A percentile compares a stretch with the other conserved stretches of the same genome.
phyloP scores from a whole-genome alignment of 768 basidiomycete species.

The Symmetrospora coprosmae region DNA sequence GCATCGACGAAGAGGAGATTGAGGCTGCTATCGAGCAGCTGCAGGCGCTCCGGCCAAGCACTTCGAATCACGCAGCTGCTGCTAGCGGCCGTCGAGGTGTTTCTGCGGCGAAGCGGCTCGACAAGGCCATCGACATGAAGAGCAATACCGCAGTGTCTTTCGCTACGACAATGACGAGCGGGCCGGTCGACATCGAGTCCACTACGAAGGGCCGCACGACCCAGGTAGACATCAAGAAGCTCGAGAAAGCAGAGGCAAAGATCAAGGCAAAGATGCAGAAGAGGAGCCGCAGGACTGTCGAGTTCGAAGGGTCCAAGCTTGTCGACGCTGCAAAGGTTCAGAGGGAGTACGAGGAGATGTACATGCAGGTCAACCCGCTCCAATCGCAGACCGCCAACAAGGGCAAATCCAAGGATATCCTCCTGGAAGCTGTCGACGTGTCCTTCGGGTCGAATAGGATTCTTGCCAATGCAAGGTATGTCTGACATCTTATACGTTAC shows the following conservation, averaged over 20 bases:
- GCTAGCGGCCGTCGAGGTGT: neutral
- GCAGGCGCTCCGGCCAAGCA: too few relatives aligned
- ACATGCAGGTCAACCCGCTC: constrained; percentile 94
- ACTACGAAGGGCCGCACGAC: constrained; percentile 90
- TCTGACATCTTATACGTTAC: neutral
- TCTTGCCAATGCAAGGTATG: constrained; percentile 49
- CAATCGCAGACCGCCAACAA: constrained; percentile 62
- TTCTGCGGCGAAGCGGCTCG: constrained; percentile 11
- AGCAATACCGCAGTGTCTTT: constrained; percentile 1
- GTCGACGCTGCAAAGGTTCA: constrained; percentile 84
- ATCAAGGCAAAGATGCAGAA: constrained; percentile 98
- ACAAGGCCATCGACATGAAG: constrained; percentile 22
- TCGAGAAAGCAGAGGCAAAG: constrained; percentile 94
- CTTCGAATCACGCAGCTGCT: neutral
- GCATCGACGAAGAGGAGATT: constrained; percentile 16
- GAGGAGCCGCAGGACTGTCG: constrained; percentile 56
- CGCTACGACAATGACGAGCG: constrained; percentile 3
- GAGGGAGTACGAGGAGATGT: constrained; percentile 74
- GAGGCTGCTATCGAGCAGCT: constrained; percentile 8
- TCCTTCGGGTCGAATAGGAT: constrained; percentile 91
- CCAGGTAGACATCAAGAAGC: constrained; percentile 82
- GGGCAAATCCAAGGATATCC: constrained; percentile 95
- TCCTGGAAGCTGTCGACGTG: constrained; percentile 86
- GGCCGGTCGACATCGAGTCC: constrained; percentile 66
- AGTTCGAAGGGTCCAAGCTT: constrained; percentile 87